phyloP scores from a whole-genome alignment of 352 stramenopile genomes.

The Pythium insidiosum region DNA sequence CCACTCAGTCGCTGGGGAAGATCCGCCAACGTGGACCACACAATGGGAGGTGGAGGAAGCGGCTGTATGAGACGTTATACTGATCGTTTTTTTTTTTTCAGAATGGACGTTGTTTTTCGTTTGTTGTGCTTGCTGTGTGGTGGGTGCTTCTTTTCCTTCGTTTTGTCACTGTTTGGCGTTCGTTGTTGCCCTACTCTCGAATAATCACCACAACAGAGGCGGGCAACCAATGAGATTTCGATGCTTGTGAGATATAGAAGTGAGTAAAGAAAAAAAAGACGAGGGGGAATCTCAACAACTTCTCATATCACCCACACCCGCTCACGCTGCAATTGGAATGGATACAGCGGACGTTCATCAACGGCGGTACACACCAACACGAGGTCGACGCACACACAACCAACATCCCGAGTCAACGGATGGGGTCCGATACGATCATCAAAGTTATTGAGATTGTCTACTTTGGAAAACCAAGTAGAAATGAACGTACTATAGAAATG shows the following conservation, averaged over 20 bases:
- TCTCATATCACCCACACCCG: not conserved
- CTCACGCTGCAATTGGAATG: not conserved
- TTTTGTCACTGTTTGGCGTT: too few relatives aligned
- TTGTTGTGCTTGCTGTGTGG: too few relatives aligned
- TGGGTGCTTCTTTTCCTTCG: too few relatives aligned
- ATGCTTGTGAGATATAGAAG: not conserved
- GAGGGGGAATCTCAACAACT: not conserved
- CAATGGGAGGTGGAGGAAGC: too few relatives aligned
- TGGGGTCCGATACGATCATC: conserved; percentile 15
- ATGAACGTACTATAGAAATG: conserved; percentile 21
- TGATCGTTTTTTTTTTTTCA: too few relatives aligned
- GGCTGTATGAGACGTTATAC: too few relatives aligned
- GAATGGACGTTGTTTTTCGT: too few relatives aligned
- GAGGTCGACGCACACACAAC: not conserved
- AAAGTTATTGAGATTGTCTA: conserved; percentile 17
- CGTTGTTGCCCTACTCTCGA: too few relatives aligned
- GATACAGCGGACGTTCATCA: not conserved
- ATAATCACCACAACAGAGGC: too few relatives aligned
- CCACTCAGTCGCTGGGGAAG: too few relatives aligned
- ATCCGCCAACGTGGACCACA: too few relatives aligned
- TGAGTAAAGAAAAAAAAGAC: not conserved
- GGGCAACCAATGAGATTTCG: too few relatives aligned
- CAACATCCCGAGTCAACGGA: conserved; percentile 18
- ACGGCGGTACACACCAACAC: not conserved
- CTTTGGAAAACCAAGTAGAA: conserved; percentile 21